A percentile compares a stretch with the other conserved stretches of the same genome.
Evolutionary conservation across 1,139 yeast genomes (phyloP).

Genomic region (Blastobotrys arbuscula): DNA sequence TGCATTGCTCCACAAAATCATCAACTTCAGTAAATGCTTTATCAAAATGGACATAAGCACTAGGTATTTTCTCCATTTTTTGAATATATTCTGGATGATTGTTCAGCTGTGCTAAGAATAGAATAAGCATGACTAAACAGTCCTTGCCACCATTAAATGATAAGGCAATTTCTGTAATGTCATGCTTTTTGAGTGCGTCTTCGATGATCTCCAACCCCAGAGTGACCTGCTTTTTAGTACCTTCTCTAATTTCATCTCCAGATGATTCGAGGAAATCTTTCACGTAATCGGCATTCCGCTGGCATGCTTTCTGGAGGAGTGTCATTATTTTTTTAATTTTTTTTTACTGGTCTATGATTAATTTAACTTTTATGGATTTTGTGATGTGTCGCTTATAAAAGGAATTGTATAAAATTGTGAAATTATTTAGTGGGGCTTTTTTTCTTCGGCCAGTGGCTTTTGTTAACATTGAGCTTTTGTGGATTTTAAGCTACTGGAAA

Average conservation of each 20-base stretch:
- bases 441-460: no score
- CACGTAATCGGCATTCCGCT: slow-evolving; percentile 18
- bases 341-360: no score
- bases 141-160: slow-evolving; percentile 92
- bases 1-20: slow-evolving; percentile 36
- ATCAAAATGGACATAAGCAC: slow-evolving; percentile 68
- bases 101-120: slow-evolving; percentile 57
- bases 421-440: no score
- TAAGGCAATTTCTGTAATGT: slow-evolving; percentile 55
- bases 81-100: slow-evolving; percentile 12
- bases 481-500: no score
- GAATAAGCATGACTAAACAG: slow-evolving; percentile 72
- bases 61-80: slow-evolving; percentile 29
- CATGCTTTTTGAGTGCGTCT: slow-evolving; percentile 34
- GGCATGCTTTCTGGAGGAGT: slow-evolving; percentile 13
- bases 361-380: no score
- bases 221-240: slow-evolving; percentile 29
- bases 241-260: slow-evolving; percentile 14
- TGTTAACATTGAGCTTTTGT: no score
- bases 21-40: slow-evolving; percentile 61
- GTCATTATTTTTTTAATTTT: no score
- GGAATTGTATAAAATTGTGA: no score
- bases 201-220: slow-evolving; percentile 31
- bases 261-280: slow-evolving; percentile 17
- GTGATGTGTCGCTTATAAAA: no score